Evolutionary conservation across 495 filamentous ascomycete genomes (phyloP), one percentile per base, ranked within the genome.

Genomic region (Xylaria sp.): DNA sequence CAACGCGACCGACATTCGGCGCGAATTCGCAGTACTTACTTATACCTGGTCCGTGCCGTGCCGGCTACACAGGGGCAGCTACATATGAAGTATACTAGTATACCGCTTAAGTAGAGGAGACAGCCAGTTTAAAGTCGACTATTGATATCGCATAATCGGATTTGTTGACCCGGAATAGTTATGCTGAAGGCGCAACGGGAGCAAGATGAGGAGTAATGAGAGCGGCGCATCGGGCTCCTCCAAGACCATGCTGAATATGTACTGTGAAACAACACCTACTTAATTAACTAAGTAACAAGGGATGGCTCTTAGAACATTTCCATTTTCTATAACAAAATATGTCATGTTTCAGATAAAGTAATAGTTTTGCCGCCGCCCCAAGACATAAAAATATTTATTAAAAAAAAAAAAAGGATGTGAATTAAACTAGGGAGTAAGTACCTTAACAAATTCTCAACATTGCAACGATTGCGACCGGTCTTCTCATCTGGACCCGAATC

Each of bases 401-500:
- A n/a, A n/a, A n/a, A n/a, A n/a, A n/a, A n/a, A n/a, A n/a, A n/a
- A n/a, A n/a, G n/a, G n/a, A n/a, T 2, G 52, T 55, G 21, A 4
- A 31, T 55, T 12, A 55, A 29, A 15, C 52, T 1, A 29, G 24
- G n/a, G n/a, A n/a, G n/a, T n/a, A n/a, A n/a, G n/a, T n/a, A n/a
- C n/a, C 48, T 52, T 26, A 4, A 14, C 21, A 26, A 26, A 53
- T 53, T 17, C 6, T 26, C 21, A 4, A 63, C n/a, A 63, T 52
- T 31, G 62, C 62, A 44, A 65, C 62, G 4, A 9, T 65, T 65
- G 62, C 62, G 62, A 65, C 62, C 62, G 62, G 41, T 24, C 61
- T 17, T 65, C 41, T 43, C 61, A 43, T 19, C 43, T 5, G 6
- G 43, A 7, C 61, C 19, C n/a, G 24, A 35, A 61, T 21, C 61